Evolutionary conservation across 768 basidiomycete genomes (phyloP), one percentile per base, ranked within the genome.

Genomic region (Xerocomellus intermedius): DNA sequence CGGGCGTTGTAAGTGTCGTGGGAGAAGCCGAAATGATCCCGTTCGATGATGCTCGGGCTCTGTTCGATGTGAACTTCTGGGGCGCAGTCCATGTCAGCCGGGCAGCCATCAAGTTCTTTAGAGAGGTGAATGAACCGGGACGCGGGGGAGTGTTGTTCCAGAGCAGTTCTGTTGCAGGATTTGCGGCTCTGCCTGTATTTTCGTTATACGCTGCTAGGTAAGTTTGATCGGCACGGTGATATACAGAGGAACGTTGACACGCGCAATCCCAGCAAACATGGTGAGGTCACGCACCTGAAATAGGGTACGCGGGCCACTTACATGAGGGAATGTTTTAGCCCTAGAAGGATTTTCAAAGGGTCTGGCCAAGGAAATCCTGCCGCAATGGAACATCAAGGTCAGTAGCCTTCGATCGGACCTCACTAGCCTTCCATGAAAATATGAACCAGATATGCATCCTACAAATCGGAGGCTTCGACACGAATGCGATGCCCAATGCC

Each of bases 371-470:
- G 78, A 79, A 47, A 36, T 79, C 42, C 64, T 66, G 17, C 76
- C 75, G 1, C 62, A 61, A 13, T 79, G 78, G 77, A 79, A 78
- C 53, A 78, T 77, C 61, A 59, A 51, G 51, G 58, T 58, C 4
- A 22, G 56, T 17, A 2, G 10, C 4, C 5, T 26, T n/a, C n/a
- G 1, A 42, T 21, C 9, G 3, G 4, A 2, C 26, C 24, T 10
- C 35, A 6, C 13, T 28, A 8, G n/a, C 22, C 2, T 26, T 42
- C 8, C 7, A 19, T 22, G 22, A 39, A 28, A n/a, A n/a, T 32
- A 12, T 10, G 46, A 14, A 28, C 9, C 17, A 67, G 60, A 54
- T 67, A 37, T 59, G 60, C 42, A 61, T 62, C 33, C 36, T 66
- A 22, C 50, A 64, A 50, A n/a, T 56, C 2, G 63, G 65, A 28